Evolutionary conservation across 2,329 filamentous ascomycete species (phyloP), one percentile per base, ranked within the genome.

Genomic region (Hypoxylon rubiginosum): DNA sequence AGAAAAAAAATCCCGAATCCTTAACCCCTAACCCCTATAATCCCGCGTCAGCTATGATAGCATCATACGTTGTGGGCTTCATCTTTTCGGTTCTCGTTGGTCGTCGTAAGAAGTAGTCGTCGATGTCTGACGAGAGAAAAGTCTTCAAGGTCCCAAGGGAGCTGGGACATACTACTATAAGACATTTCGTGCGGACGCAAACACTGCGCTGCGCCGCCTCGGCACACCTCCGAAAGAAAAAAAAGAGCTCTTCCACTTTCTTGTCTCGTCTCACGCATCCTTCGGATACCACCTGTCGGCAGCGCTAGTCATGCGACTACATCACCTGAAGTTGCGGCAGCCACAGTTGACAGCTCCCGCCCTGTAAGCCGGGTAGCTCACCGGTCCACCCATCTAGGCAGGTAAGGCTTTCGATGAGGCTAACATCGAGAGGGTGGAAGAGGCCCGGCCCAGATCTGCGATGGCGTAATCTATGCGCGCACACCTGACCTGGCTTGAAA

Each of bases 291-390:
- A 60, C 55, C 51, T 24, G 62, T 58, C 61, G 55, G 41, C 58
- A 61, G 58, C 41, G 53, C 62, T 56, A 21, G 60, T 70, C 66
- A 64, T 64, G 66, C 66, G 65, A 68, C 56, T 43, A 39, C 30
- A 36, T 13, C 13, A 36, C 32, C 4, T 24, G 7, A 36, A 10
- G 5, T n/a, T 6, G 5, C 39, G 39, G 39, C 13, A 41, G n/a
- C 15, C 54, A 30, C 39, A 34, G 24, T 28, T 57, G 56, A 58
- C 57, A 65, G 65, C 43, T 62, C 52, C 48, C 62, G 51, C 53
- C 58, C 55, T 34, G 64, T 43, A 24, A 26, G 39, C 56, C 53
- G 36, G 60, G 43, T 48, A 46, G 43, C 50, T 64, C 57, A 58
- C 61, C 57, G 65, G 61, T 67, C 65, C 41, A 54, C 46, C 46